Evolutionary conservation across 192 early-diverging fungal species (phyloP).

Genomic region (Coemansia sp.): DNA sequence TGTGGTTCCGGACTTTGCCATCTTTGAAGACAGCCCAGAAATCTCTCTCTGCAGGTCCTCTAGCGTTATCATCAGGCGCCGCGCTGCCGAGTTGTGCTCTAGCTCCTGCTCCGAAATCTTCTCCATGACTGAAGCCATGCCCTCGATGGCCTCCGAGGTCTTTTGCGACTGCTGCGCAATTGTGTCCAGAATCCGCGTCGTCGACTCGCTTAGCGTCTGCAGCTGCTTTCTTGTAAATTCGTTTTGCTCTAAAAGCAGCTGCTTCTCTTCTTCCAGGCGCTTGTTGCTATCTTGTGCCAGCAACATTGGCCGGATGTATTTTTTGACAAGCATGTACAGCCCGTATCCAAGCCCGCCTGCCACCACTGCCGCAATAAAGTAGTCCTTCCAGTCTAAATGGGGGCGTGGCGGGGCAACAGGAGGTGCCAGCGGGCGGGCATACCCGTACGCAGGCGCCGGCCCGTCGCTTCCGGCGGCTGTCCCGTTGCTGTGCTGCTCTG

Average conservation of each 20-base stretch:
- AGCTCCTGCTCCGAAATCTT: constrained; percentile 26
- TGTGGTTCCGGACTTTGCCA: constrained; percentile 5
- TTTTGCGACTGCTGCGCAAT: constrained; percentile 66
- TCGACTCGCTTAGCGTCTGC: constrained; percentile 66
- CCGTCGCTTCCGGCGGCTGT: neutral
- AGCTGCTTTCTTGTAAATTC: constrained; percentile 67
- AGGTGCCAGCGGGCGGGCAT: constrained; percentile 43
- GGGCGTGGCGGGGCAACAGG: constrained; percentile 57
- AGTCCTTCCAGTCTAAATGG: constrained; percentile 88
- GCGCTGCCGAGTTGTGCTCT: constrained; percentile 18
- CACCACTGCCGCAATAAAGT: constrained; percentile 81
- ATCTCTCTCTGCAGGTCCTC: constrained; percentile 46
- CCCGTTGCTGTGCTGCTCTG: constrained; percentile 5
- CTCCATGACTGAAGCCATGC: constrained; percentile 45
- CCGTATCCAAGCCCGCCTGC: constrained; percentile 87
- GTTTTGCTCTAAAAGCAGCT: constrained; percentile 62
- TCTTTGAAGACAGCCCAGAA: constrained; percentile 14
- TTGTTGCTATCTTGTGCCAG: constrained; percentile 47
- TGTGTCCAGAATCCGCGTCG: constrained; percentile 56
- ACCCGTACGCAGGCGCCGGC: constrained; percentile 20
- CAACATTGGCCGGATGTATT: constrained; percentile 33
- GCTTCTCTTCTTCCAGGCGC: constrained; percentile 58
- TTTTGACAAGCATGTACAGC: constrained; percentile 65
- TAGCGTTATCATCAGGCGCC: constrained; percentile 29
- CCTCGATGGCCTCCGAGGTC: constrained; percentile 67